These are phyloP conservation scores for Vigna mungo DNA, from an alignment of 306 rosid species.

Conservation along the genomic window DNA sequence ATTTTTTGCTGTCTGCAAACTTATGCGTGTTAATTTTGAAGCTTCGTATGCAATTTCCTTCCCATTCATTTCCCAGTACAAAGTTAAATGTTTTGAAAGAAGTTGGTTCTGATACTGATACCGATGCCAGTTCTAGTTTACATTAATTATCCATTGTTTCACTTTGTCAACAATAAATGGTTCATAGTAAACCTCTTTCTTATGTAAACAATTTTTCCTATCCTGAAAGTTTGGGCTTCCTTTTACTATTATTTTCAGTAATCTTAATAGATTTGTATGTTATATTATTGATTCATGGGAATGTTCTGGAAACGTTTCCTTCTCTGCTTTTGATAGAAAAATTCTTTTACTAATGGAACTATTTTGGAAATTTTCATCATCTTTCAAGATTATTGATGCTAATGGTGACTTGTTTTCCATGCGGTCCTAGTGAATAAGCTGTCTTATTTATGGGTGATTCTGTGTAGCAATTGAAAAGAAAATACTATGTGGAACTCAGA, in stretches of 20 bases:
- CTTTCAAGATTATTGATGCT: neutral
- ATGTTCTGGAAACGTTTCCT: neutral
- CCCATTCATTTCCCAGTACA: constrained; percentile 2
- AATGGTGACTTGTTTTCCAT: constrained; percentile 29
- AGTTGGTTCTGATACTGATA: neutral
- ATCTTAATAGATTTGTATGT: constrained; percentile 22
- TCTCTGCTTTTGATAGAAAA: constrained; percentile 17
- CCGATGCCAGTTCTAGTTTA: neutral
- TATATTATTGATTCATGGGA: constrained; percentile 26
- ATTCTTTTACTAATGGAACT: constrained; percentile 23
- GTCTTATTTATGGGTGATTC: constrained; percentile 12
- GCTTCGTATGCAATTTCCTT: neutral
- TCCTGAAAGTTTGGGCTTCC: neutral
- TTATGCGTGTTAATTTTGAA: constrained; percentile 18
- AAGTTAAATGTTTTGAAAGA: neutral
- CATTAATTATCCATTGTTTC: neutral
- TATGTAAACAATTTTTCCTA: neutral
- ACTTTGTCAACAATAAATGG: neutral
- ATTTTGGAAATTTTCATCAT: constrained; percentile 17
- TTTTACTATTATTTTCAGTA: neutral
- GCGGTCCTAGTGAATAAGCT: constrained; percentile 15
- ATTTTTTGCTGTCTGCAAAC: neutral
- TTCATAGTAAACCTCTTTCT: neutral
- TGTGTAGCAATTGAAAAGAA: neutral
- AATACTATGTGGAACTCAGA: neutral